Conservation (phyloP, 176 grass and related monocot genomes). For the maize (Zea mays) region Zm-B73-REFERENCE-NAM-5.0 NC_050103.1:91797001-91797500, state of each 20-base stretch:
- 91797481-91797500: slow-evolving; percentile 55
- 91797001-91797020: slow-evolving; percentile 84
- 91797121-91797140: slow-evolving; percentile 62
- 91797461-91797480: slow-evolving; percentile 61
- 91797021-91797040: slow-evolving; percentile 58
- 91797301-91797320: neutral
- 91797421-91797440: slow-evolving; percentile 62
- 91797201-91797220: slow-evolving; percentile 77
- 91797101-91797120: slow-evolving; percentile 46
- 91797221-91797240: slow-evolving; percentile 17
- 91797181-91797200: slow-evolving; percentile 61
- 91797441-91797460: slow-evolving; percentile 66
- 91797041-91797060: neutral
- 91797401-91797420: slow-evolving; percentile 56
- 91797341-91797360: slow-evolving; percentile 70
- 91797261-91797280: neutral
- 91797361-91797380: slow-evolving; percentile 24
- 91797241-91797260: neutral
- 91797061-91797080: neutral
- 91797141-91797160: slow-evolving; percentile 81
- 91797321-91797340: slow-evolving; percentile 39
- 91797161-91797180: slow-evolving; percentile 74
- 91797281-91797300: neutral
- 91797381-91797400: slow-evolving; percentile 64
- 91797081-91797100: neutral